Evolutionary conservation across 345 rosid genomes (phyloP), one percentile per base, ranked within the genome.

Genomic region (Garcia nutans): DNA sequence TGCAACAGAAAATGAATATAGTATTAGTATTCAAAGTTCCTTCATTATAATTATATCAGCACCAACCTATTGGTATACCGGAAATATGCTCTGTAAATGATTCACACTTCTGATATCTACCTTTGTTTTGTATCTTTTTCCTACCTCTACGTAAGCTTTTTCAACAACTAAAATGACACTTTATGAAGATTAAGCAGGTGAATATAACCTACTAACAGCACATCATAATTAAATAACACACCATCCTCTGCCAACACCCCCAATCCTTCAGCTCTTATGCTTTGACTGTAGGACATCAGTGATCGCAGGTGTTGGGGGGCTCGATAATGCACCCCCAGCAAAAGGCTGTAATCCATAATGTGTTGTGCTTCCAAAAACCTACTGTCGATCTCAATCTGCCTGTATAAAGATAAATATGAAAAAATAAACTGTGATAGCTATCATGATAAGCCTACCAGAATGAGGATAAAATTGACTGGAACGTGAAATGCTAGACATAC

Each of bases 271-370:
- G 84, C 71, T 75, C 79, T 78, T 68, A 76, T 74, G 64, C 85
- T 84, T 71, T 33, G 88, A 72, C 77, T 76, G 78, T 85, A 84
- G 70, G 85, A 82, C 82, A 74, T 65, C 10, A 73, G 84, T 68
- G 97, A 71, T 49, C 81, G 87, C 72, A 96, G 82, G 84, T 89
- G 93, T 78, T 89, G 97, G 12, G 99, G 99, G 79, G 99, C 99
- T 83, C 99, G 92, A 78, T 90, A 94, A 86, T 93, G 99, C 58
- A 96, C 99, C 77, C 99, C 99, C 50, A 96, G 84, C 82, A 96
- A 84, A 86, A 96, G 98, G 83, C 99, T 96, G 76, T 96, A 96
- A 87, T 96, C 99, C 99, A 96, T 96, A 69, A 96, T 93, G 82
- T 79, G 86, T 81, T 93, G 91, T 54, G 79, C 87, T 88, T 93